Base-by-base conservation (phyloP, 805 yeast genomes). In the Saccharomycopsis fibuligera region DNA sequence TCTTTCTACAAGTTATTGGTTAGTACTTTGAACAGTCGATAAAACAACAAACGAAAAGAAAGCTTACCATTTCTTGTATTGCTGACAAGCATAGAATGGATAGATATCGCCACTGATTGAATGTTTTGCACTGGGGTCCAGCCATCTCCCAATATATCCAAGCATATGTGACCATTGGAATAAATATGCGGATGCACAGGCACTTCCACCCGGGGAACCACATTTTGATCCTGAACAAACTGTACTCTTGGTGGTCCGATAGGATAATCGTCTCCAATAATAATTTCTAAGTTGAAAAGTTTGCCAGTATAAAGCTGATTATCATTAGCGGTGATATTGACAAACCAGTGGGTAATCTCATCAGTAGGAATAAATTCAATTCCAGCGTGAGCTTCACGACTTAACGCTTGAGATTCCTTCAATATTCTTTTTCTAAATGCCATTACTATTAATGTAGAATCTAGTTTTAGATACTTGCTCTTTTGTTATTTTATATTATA, bases 131-230 rank as follows among this genome's bases (percentile, higher is more conserved):
- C 53, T 0, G 87, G 86, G 0, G 84, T 70, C 87, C 87, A 81
- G 37, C 74, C 83, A 17, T 71, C 72, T 2, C 84, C 87, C 33
- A 83, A 63, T 1, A 84, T 63, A 57, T 83, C 78, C 19, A 83
- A 65, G 59, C 91, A 83, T n/a, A 83, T 83, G 57, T 84, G 90
- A 1, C 90, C 91, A 57, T 84, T 84, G 29, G 83, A 73, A 58
- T 83, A 83, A 2, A 83, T 70, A 58, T 83, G 91, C 0, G 91
- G 91, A 58, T 83, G 89, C 2, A 81, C 56, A 1, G 91, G 91
- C 3, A 83, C 73, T 58, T 57, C 1, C n/a, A n/a, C n/a, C n/a
- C n/a, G 50, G 52, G 1, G 19, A 37, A n/a, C n/a, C n/a, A n/a
- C n/a, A n/a, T n/a, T n/a, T 8, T n/a, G 9, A 1, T 59, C 51